phyloP scores from a whole-genome alignment of 495 filamentous ascomycete genomes.

The Penicillium simplicissimum region DNA sequence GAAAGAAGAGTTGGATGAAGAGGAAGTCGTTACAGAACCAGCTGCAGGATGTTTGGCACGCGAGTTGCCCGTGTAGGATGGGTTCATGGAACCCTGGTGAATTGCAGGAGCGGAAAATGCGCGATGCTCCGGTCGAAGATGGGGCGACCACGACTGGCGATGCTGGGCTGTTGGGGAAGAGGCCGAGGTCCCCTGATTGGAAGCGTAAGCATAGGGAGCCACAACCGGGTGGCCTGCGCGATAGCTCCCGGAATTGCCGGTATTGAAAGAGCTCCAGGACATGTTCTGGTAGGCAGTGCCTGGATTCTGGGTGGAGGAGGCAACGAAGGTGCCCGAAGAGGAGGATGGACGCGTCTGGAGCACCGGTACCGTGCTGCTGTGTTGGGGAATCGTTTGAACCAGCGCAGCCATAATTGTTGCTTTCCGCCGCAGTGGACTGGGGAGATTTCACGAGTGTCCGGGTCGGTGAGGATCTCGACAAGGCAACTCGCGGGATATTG shows the following conservation, averaged over 20 bases:
- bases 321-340: conserved; percentile 54
- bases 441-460: conserved; percentile 20
- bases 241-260: conserved; percentile 61
- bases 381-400: conserved; percentile 86
- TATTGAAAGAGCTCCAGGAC: conserved; percentile 66
- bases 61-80: conserved; percentile 41
- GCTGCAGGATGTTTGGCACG: conserved; percentile 59
- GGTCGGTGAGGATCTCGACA: conserved; percentile 26
- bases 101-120: conserved; percentile 64
- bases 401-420: conserved; percentile 78
- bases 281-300: conserved; percentile 53
- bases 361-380: conserved; percentile 76
- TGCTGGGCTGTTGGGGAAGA: conserved; percentile 43
- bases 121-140: conserved; percentile 67
- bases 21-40: conserved; percentile 61
- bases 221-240: conserved; percentile 65
- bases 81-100: conserved; percentile 48
- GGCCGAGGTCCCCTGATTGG: conserved; percentile 56
- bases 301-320: conserved; percentile 46
- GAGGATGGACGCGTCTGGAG: conserved; percentile 79
- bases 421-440: conserved; percentile 24
- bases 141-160: conserved; percentile 59
- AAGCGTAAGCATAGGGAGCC: conserved; percentile 87
- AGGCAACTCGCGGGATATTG: conserved; percentile 23
- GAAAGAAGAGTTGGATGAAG: conserved; percentile 46